phyloP scores from a whole-genome alignment of 768 basidiomycete species.

The Tephrocybe sp. region DNA sequence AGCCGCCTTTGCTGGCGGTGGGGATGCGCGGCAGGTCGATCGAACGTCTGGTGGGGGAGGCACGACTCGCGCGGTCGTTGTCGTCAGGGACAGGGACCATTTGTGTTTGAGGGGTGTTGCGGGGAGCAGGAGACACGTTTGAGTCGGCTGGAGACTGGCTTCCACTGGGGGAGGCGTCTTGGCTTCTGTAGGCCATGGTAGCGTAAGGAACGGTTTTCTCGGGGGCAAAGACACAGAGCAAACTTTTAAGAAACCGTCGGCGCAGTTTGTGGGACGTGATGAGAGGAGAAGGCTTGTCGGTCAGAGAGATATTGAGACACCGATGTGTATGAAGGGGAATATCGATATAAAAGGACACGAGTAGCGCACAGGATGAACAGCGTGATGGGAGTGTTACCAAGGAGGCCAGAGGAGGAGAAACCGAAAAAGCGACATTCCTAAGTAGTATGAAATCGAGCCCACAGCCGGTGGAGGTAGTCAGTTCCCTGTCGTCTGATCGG shows the following conservation, averaged over 20 bases:
- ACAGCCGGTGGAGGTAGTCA: conserved; percentile 25
- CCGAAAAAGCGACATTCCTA: conserved; percentile 28
- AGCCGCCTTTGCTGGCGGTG: conserved; percentile 70
- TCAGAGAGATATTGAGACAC: conserved; percentile 27
- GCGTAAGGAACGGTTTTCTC: conserved; percentile 11
- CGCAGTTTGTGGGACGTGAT: conserved; percentile 35
- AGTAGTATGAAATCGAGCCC: conserved; percentile 25
- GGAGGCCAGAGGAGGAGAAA: conserved; percentile 34
- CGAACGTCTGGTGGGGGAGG: conserved; percentile 48
- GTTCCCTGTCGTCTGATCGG: conserved; percentile 29
- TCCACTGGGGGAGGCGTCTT: conserved; percentile 46
- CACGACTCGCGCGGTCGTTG: conserved; percentile 31
- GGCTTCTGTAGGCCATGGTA: conserved; percentile 52
- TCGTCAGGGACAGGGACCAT: conserved; percentile 32
- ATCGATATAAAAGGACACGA: conserved; percentile 35
- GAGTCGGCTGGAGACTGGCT: conserved; percentile 46
- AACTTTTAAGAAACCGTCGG: conserved; percentile 36
- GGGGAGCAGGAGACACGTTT: conserved; percentile 46
- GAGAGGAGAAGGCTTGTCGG: conserved; percentile 27
- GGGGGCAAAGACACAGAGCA: conserved; percentile 21
- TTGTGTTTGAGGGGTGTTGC: conserved; percentile 31
- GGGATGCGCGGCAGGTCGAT: conserved; percentile 52
- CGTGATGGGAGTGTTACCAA: conserved; percentile 49
- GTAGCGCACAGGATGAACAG: conserved; percentile 26
- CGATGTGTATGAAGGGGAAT: conserved; percentile 32